Percentiles rank a stretch among this genome's conserved stretches.
Evolutionary conservation across 345 rosid species (phyloP).

Genomic region (Corymbia maculata): DNA sequence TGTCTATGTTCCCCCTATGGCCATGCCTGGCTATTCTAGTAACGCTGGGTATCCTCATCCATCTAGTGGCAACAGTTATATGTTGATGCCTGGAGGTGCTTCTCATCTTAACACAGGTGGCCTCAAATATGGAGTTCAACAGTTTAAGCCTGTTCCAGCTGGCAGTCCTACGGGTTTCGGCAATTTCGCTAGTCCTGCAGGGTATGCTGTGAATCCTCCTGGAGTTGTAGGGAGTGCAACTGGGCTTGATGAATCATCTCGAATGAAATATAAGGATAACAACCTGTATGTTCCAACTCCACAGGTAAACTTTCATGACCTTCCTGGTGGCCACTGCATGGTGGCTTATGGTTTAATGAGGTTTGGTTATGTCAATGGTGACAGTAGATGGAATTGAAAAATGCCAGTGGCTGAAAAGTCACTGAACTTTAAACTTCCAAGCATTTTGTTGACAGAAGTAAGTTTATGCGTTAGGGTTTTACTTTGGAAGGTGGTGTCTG

Average conservation of each 20-base stretch:
- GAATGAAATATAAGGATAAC: conserved; percentile 78
- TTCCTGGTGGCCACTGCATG: background rate
- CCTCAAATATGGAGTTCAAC: conserved; percentile 84
- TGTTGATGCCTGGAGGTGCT: conserved; percentile 86
- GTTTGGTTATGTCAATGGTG: background rate
- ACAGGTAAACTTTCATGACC: conserved; percentile 38
- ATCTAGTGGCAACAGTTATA: conserved; percentile 66
- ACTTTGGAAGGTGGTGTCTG: background rate
- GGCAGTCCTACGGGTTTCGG: conserved; percentile 57
- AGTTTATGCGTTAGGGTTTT: background rate
- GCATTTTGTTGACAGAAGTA: background rate
- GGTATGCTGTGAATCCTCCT: conserved; percentile 63
- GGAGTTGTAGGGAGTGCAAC: conserved; percentile 68
- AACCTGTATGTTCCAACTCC: conserved; percentile 72
- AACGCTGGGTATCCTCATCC: conserved; percentile 83
- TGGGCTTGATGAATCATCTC: conserved; percentile 81
- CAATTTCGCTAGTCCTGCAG: conserved; percentile 41
- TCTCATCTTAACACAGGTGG: conserved; percentile 66
- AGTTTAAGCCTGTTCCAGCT: conserved; percentile 65
- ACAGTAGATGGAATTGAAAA: background rate
- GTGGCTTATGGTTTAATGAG: background rate
- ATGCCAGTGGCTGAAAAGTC: background rate
- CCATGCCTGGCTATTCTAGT: conserved; percentile 80
- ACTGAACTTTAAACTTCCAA: background rate
- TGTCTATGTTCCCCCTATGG: conserved; percentile 79